phyloP scores from a whole-genome alignment of 1,284 basidiomycete species.

The Ganoderma boninense region DNA sequence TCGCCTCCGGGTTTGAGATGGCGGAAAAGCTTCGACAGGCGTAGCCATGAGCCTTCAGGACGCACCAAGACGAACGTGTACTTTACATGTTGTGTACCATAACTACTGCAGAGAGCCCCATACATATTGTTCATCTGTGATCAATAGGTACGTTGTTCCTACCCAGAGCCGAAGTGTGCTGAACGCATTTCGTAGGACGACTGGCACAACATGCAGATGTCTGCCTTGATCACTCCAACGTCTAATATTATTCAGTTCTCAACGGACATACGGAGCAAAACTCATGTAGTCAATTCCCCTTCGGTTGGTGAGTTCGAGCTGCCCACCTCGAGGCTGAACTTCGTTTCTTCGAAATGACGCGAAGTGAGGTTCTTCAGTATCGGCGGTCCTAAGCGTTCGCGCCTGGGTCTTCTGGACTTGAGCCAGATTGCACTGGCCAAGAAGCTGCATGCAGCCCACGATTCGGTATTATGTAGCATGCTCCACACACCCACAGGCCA shows the following conservation, averaged over 20 bases:
- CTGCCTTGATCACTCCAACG: neutral
- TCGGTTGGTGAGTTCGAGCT: neutral
- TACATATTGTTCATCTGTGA: neutral
- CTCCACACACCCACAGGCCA: neutral
- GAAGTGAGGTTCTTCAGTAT: neutral
- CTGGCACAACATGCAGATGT: neutral
- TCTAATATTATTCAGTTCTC: neutral
- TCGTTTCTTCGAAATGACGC: neutral
- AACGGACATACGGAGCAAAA: neutral
- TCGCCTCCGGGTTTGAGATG: constrained; percentile 76
- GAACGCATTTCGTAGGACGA: neutral
- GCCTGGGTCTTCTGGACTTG: neutral
- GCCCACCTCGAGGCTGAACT: neutral
- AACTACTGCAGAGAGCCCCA: neutral
- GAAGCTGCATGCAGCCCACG: neutral
- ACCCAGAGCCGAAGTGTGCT: neutral
- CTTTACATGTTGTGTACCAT: neutral
- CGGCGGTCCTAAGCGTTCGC: neutral
- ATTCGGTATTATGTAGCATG: neutral
- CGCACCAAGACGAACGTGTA: neutral
- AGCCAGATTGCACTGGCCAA: neutral
- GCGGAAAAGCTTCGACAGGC: constrained; percentile 42
- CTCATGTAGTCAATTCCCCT: neutral
- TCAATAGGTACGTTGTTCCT: neutral
- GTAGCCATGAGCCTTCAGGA: neutral